Conservation (phyloP, 1,284 basidiomycete species). For the Boletellus deceptivus region DNA sequence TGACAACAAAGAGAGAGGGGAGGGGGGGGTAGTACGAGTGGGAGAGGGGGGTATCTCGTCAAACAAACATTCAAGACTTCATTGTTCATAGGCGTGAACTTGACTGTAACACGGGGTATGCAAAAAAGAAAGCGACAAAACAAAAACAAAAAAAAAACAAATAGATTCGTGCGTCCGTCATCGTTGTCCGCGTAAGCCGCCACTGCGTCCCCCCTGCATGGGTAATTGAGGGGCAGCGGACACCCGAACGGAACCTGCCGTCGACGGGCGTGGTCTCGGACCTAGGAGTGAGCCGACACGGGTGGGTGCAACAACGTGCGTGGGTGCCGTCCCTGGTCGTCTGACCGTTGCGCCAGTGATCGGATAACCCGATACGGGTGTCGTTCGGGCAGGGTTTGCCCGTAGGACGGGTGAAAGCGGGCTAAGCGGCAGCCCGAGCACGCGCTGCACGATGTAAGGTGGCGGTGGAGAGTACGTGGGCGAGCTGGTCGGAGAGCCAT, state of each 20-base stretch:
- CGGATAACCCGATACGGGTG: too few relatives aligned
- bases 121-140: slow-evolving; percentile 16
- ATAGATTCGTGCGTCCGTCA: too few relatives aligned
- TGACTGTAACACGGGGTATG: slow-evolving; percentile 6
- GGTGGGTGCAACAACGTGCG: background rate
- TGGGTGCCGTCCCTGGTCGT: slow-evolving; percentile 11
- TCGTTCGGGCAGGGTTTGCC: background rate
- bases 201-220: slow-evolving; percentile 30
- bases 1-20: background rate
- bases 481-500: slow-evolving; percentile 20
- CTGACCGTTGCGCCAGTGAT: background rate
- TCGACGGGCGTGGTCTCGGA: slow-evolving; percentile 28
- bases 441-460: slow-evolving; percentile 33
- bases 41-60: slow-evolving; percentile 24
- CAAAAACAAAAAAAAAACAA: too few relatives aligned
- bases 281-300: slow-evolving; percentile 30
- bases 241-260: slow-evolving; percentile 21
- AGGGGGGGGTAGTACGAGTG: background rate
- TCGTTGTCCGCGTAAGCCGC: background rate
- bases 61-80: slow-evolving; percentile 8
- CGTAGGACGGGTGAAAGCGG: slow-evolving; percentile 4
- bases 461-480: slow-evolving; percentile 22
- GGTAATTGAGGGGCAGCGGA: slow-evolving; percentile 26
- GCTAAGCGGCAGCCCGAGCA: slow-evolving; percentile 27
- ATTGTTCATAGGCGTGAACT: slow-evolving; percentile 7